Conservation (phyloP, 1,139 yeast genomes). For the Kurtzmaniella quercitrusa region DNA sequence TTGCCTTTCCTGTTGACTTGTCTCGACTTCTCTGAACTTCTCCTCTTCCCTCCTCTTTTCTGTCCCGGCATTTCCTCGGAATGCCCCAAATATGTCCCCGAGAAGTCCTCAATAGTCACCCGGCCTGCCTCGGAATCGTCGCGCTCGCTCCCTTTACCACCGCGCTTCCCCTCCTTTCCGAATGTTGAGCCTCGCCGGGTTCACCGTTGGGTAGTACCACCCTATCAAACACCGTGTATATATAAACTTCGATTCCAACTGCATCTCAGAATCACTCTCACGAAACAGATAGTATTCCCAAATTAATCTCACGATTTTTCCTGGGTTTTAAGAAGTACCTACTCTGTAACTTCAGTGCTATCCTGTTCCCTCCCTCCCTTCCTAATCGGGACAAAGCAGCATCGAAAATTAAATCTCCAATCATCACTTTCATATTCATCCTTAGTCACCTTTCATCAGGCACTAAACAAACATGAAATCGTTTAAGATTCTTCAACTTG, state of each 20-base stretch:
- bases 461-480: too few relatives aligned
- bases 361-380: background rate
- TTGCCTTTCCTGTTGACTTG: too few relatives aligned
- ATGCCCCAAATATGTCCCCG: too few relatives aligned
- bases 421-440: too few relatives aligned
- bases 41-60: background rate
- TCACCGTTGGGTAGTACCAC: background rate
- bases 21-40: too few relatives aligned
- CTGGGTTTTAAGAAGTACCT: too few relatives aligned
- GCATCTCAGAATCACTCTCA: background rate
- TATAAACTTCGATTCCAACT: too few relatives aligned
- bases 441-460: too few relatives aligned
- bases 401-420: background rate
- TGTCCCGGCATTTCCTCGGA: too few relatives aligned
- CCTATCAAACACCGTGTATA: background rate
- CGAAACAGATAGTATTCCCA: too few relatives aligned
- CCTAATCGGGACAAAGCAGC: background rate
- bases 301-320: too few relatives aligned
- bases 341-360: background rate
- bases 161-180: conserved; percentile 2
- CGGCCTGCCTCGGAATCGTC: background rate
- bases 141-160: background rate
- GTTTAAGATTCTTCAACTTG: background rate
- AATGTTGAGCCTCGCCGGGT: conserved; percentile 1
- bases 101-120: too few relatives aligned